Percentiles rank a stretch among this genome's conserved stretches.
Evolutionary conservation across 164 flowering plant genomes (phyloP).

Genomic region (Amborella trichopoda): DNA sequence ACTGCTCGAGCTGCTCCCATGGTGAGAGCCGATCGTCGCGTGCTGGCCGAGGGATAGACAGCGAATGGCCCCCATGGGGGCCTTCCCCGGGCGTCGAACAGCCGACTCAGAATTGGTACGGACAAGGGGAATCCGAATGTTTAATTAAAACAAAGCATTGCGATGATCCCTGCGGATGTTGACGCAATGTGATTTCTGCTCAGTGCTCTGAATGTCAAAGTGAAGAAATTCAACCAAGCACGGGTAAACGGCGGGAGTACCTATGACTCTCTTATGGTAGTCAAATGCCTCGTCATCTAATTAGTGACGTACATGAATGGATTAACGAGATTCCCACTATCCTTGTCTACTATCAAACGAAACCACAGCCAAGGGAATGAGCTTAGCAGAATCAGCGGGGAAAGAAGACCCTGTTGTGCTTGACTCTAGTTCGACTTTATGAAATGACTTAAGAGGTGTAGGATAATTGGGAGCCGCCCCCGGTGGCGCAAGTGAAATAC

Average conservation of each 20-base stretch:
- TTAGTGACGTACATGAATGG: slow-evolving; percentile 3
- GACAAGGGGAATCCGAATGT: too few species aligned
- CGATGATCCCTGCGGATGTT: too few species aligned
- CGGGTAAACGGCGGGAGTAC: too few species aligned
- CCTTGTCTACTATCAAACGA: slow-evolving; percentile 1
- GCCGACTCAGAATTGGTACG: too few species aligned
- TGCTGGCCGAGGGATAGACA: slow-evolving; percentile 6
- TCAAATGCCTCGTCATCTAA: slow-evolving; percentile 8
- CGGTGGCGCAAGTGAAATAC: background rate
- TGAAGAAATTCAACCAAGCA: too few species aligned
- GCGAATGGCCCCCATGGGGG: too few species aligned
- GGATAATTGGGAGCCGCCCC: background rate
- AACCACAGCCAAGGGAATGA: slow-evolving; percentile 1
- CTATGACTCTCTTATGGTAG: slow-evolving; percentile 19
- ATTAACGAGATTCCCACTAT: slow-evolving; percentile 5
- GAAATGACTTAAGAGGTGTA: slow-evolving; percentile 1
- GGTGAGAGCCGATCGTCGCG: slow-evolving; percentile 10
- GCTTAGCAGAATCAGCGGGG: slow-evolving; percentile 4
- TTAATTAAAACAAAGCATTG: too few species aligned
- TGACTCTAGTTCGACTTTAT: slow-evolving; percentile 2
- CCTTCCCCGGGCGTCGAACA: too few species aligned
- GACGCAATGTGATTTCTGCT: too few species aligned
- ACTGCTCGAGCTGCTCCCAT: slow-evolving; percentile 13
- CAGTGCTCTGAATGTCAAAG: too few species aligned
- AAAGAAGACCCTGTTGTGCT: slow-evolving; percentile 1